Conservation (phyloP, 441 rosid genomes). For the Daphne laureola region DNA sequence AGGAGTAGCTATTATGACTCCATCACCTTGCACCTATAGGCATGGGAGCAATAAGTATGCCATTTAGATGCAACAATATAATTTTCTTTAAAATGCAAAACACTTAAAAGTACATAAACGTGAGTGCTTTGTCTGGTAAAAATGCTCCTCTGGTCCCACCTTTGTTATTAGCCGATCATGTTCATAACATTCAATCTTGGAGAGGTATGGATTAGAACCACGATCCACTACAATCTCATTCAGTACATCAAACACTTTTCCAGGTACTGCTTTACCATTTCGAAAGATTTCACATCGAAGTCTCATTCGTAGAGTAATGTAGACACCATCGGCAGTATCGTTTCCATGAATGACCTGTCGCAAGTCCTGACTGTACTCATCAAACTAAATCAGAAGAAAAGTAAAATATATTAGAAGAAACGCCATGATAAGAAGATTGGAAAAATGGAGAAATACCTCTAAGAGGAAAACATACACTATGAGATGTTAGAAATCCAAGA, state of each 20-base stretch:
- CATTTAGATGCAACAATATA: not conserved
- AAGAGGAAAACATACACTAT: slow-evolving; percentile 46
- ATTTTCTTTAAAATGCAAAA: slow-evolving; percentile 1
- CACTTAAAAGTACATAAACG: not conserved
- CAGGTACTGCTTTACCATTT: slow-evolving; percentile 82
- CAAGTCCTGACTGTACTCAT: slow-evolving; percentile 72
- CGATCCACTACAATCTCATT: slow-evolving; percentile 92
- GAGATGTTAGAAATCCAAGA: slow-evolving; percentile 96
- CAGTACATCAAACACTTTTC: slow-evolving; percentile 87
- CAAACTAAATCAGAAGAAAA: slow-evolving; percentile 46
- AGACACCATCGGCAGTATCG: slow-evolving; percentile 76
- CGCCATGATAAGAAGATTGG: slow-evolving; percentile 8
- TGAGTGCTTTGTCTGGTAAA: not conserved
- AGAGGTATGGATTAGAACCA: slow-evolving; percentile 97
- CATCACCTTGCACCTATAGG: slow-evolving; percentile 93
- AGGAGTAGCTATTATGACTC: slow-evolving; percentile 97
- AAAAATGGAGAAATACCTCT: slow-evolving; percentile 7
- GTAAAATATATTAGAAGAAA: slow-evolving; percentile 11
- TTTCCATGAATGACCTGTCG: slow-evolving; percentile 86
- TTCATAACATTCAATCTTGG: slow-evolving; percentile 95
- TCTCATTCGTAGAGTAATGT: slow-evolving; percentile 95
- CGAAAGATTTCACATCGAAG: slow-evolving; percentile 83
- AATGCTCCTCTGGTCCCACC: slow-evolving; percentile 28
- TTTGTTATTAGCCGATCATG: slow-evolving; percentile 93
- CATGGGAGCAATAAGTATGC: not conserved